These are phyloP conservation scores for Colletotrichum sp. DNA, from an alignment of 2,329 filamentous ascomycete genomes.

Conservation along the genomic window DNA sequence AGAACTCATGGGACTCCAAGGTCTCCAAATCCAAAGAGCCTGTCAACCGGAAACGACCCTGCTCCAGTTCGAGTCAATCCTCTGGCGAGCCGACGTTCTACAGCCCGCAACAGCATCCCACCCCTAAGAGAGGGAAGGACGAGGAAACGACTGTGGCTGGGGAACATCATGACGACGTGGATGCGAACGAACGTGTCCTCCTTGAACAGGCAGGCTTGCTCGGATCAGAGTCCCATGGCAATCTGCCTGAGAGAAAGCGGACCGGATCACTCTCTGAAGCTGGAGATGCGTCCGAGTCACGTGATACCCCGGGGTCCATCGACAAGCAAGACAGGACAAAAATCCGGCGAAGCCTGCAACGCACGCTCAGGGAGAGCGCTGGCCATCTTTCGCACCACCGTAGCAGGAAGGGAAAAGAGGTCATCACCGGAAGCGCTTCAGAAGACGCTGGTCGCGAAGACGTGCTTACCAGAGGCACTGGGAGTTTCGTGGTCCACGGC, in stretches of 20 bases:
- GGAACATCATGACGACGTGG: constrained; percentile 52
- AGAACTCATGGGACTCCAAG: constrained; percentile 46
- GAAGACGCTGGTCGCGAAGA: constrained; percentile 63
- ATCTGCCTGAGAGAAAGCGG: constrained; percentile 41
- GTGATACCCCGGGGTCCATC: constrained; percentile 27
- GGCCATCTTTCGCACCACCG: constrained; percentile 70
- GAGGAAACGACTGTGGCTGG: constrained; percentile 19
- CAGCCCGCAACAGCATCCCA: constrained; percentile 20
- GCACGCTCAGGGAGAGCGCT: constrained; percentile 83
- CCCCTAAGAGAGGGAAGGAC: not conserved
- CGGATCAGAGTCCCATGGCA: constrained; percentile 45
- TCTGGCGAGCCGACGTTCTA: constrained; percentile 23
- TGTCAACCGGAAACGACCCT: constrained; percentile 29
- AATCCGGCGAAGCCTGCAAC: constrained; percentile 84
- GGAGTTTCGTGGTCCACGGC: constrained; percentile 94
- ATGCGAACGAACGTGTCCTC: constrained; percentile 71
- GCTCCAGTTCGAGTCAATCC: constrained; percentile 41
- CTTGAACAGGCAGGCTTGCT: constrained; percentile 71
- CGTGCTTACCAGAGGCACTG: constrained; percentile 76
- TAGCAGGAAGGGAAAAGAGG: constrained; percentile 78
- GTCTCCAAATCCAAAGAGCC: constrained; percentile 21
- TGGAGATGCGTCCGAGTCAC: constrained; percentile 44
- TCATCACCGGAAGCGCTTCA: constrained; percentile 59
- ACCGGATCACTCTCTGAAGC: constrained; percentile 42
- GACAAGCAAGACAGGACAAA: constrained; percentile 66